These are phyloP conservation scores for Cordyceps farinosa DNA, from an alignment of 2,329 filamentous ascomycete species.

Conservation along the genomic window DNA sequence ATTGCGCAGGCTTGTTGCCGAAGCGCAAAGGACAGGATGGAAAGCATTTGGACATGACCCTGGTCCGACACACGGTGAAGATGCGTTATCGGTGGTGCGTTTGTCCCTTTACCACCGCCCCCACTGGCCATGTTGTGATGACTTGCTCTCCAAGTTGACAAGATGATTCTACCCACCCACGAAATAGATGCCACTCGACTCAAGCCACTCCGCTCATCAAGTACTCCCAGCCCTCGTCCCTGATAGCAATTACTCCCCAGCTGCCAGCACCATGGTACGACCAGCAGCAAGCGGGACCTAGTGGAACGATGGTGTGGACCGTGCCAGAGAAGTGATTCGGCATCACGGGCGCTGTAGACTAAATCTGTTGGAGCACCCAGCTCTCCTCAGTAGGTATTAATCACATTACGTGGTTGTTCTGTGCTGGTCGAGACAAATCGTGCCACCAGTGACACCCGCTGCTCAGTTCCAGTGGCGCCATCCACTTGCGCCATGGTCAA, in stretches of 20 bases:
- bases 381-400: background rate
- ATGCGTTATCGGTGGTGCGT: no score
- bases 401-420: background rate
- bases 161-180: background rate
- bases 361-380: background rate
- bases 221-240: background rate
- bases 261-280: background rate
- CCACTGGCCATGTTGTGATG: background rate
- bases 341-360: background rate
- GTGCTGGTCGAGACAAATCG: no score
- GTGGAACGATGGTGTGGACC: background rate
- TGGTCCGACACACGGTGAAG: no score
- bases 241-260: background rate
- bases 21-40: no score
- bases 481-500: background rate
- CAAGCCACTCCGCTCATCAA: background rate
- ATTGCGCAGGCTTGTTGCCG: no score
- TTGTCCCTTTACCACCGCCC: no score
- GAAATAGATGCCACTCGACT: background rate
- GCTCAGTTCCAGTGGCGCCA: background rate
- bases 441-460: no score
- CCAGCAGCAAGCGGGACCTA: background rate
- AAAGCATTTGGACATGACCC: no score
- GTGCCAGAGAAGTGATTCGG: background rate
- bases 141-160: background rate